phyloP scores from a whole-genome alignment of 1,284 basidiomycete genomes.

The Peniophora sp. region DNA sequence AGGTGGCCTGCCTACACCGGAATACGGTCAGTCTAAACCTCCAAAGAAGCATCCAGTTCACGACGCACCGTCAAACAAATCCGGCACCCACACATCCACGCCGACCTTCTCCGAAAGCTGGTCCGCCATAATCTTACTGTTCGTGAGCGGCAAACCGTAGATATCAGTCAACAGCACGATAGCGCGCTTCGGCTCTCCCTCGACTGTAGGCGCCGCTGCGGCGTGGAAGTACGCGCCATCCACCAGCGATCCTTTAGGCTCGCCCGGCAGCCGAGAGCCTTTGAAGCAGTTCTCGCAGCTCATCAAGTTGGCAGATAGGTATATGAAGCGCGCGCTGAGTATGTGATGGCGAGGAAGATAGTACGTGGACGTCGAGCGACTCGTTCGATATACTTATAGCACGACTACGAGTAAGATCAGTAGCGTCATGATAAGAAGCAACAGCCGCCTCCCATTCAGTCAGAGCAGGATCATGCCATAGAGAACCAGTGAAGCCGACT shows the following conservation, averaged over 20 bases:
- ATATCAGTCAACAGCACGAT: not conserved
- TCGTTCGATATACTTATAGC: no score
- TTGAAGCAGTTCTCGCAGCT: slow-evolving; percentile 1
- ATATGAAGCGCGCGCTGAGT: no score
- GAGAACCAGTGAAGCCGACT: no score
- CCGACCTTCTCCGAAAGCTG: not conserved
- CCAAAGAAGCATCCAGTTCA: not conserved
- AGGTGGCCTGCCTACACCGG: slow-evolving; percentile 32
- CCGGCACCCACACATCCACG: slow-evolving; percentile 1
- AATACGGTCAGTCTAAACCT: not conserved
- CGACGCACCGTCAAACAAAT: not conserved
- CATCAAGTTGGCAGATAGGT: not conserved
- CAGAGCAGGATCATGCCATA: no score
- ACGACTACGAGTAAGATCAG: no score
- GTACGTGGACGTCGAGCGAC: no score
- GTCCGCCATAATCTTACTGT: not conserved
- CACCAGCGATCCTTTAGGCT: not conserved
- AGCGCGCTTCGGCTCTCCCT: not conserved
- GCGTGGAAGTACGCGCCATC: not conserved
- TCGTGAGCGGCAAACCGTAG: not conserved
- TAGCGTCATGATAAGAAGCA: no score
- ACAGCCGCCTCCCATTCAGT: no score
- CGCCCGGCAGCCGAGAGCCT: not conserved
- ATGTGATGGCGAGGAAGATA: no score
- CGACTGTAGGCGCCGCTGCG: not conserved